phyloP scores from a whole-genome alignment of 345 rosid species.

The Melastoma malabathricum region DNA sequence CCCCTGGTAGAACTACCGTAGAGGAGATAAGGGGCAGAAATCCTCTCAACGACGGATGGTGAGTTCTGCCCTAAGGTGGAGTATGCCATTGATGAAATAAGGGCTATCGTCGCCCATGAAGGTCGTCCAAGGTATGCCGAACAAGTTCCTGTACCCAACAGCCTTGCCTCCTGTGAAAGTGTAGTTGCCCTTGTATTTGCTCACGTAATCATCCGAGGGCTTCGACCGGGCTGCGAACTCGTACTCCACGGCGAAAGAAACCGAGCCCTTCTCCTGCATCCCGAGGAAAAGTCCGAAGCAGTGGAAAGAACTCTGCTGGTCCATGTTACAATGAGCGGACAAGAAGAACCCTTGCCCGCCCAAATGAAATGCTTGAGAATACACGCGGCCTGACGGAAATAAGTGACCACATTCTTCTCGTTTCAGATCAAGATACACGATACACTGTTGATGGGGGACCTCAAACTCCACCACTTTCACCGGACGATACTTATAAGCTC shows the following conservation, averaged over 20 bases:
- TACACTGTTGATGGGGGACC: conserved; percentile 49
- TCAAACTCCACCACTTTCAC: conserved; percentile 71
- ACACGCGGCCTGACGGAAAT: conserved; percentile 41
- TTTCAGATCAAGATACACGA: conserved; percentile 68
- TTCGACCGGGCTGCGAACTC: conserved; percentile 66
- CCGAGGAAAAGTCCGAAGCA: conserved; percentile 68
- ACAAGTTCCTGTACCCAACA: conserved; percentile 49
- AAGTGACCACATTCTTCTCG: conserved; percentile 45
- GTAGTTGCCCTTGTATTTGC: conserved; percentile 42
- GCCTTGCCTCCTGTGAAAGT: conserved; percentile 48
- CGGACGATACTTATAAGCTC: conserved; percentile 58
- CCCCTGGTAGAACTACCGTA: not conserved
- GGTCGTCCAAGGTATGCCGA: conserved; percentile 40
- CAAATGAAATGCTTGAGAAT: conserved; percentile 58
- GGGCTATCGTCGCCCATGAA: conserved; percentile 45
- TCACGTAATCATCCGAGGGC: conserved; percentile 41
- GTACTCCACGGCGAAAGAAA: conserved; percentile 40
- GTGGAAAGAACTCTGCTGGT: conserved; percentile 40
- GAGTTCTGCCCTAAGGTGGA: conserved; percentile 78
- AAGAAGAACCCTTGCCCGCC: conserved; percentile 65
- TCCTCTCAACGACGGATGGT: conserved; percentile 25
- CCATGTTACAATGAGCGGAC: conserved; percentile 55
- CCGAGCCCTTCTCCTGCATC: conserved; percentile 56
- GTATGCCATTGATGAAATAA: conserved; percentile 54
- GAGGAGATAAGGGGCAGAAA: not conserved